Percentiles rank a stretch among this genome's conserved stretches.
These are phyloP conservation scores for Penicillium polonicum DNA, from an alignment of 2,329 filamentous ascomycete species.

Conservation along the genomic window DNA sequence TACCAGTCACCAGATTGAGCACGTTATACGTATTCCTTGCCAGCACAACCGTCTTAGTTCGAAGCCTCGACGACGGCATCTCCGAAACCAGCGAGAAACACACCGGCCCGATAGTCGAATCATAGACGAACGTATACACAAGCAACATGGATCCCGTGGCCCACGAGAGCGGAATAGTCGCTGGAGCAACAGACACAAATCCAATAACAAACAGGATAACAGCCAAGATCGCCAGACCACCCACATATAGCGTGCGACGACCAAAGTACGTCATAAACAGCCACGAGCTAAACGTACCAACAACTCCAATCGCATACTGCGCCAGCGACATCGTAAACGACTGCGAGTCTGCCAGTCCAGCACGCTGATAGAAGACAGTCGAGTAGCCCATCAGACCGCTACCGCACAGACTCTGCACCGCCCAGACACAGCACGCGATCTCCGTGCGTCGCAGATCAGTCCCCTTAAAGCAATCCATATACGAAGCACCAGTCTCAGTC, in stretches of 20 bases:
- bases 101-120: constrained; percentile 55
- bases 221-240: constrained; percentile 22
- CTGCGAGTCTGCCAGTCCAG: constrained; percentile 34
- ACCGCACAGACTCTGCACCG: constrained; percentile 35
- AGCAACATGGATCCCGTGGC: constrained; percentile 51
- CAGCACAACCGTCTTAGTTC: constrained; percentile 55
- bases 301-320: constrained; percentile 60
- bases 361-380: constrained; percentile 38
- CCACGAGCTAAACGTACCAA: constrained; percentile 54
- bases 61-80: constrained; percentile 54
- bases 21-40: constrained; percentile 46
- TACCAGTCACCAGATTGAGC: constrained; percentile 53
- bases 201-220: constrained; percentile 21
- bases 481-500: constrained; percentile 20
- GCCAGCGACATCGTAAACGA: constrained; percentile 47
- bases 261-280: constrained; percentile 39
- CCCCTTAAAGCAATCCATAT: constrained; percentile 33
- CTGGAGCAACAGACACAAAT: constrained; percentile 18
- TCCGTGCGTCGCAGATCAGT: constrained; percentile 42
- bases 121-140: constrained; percentile 55
- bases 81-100: constrained; percentile 55
- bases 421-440: constrained; percentile 40
- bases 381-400: constrained; percentile 35
- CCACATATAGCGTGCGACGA: constrained; percentile 42
- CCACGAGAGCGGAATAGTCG: constrained; percentile 31